Conservation (phyloP, 2,329 filamentous ascomycete species). For the Fusarium transvaalense region DNA sequence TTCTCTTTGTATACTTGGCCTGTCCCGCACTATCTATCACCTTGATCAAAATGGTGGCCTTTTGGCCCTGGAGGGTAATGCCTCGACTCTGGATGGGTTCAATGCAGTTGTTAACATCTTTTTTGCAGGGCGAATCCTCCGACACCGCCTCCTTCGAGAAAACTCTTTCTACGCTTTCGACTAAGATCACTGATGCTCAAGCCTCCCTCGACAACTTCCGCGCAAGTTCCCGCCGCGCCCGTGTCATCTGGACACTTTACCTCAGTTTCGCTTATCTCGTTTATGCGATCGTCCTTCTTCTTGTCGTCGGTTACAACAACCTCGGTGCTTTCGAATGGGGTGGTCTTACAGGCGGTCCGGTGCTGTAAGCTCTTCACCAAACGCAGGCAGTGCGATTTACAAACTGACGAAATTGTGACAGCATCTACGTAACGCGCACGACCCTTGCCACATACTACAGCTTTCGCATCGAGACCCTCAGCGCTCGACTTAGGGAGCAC, state of each 20-base stretch:
- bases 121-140: conserved; percentile 76
- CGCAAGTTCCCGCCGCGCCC: conserved; percentile 79
- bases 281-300: conserved; percentile 81
- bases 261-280: conserved; percentile 91
- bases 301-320: conserved; percentile 87
- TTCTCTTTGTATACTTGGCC: conserved; percentile 26
- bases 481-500: conserved; percentile 77
- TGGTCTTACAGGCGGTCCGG: conserved; percentile 80
- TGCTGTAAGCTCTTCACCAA: conserved; percentile 70
- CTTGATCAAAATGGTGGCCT: conserved; percentile 74
- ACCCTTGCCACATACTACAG: conserved; percentile 79
- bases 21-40: conserved; percentile 4
- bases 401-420: conserved; percentile 53
- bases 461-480: conserved; percentile 80
- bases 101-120: conserved; percentile 25
- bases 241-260: conserved; percentile 91
- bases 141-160: conserved; percentile 96
- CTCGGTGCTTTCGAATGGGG: conserved; percentile 84
- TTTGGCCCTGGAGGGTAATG: conserved; percentile 86
- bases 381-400: neutral
- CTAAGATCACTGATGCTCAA: conserved; percentile 83
- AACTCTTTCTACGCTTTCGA: conserved; percentile 82
- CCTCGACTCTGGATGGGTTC: neutral
- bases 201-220: conserved; percentile 79
- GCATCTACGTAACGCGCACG: conserved; percentile 83